phyloP scores from a whole-genome alignment of 306 rosid species.

The Canavalia ensiformis region DNA sequence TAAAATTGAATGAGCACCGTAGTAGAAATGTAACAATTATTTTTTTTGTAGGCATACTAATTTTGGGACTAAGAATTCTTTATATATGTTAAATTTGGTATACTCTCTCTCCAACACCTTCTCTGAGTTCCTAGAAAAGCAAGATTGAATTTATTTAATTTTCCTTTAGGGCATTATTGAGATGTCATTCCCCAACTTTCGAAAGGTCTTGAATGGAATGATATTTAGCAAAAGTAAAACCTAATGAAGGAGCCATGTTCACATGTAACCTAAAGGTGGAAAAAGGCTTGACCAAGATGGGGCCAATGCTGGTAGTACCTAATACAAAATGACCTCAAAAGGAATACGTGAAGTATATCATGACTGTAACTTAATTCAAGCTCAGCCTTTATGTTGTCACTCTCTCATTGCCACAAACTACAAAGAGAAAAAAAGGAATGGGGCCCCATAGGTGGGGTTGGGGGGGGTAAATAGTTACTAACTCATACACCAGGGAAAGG shows the following conservation, averaged over 20 bases:
- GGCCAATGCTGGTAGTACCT: slow-evolving; percentile 65
- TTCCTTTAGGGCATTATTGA: slow-evolving; percentile 59
- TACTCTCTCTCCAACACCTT: not conserved
- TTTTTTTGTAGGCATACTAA: not conserved
- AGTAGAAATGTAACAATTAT: not conserved
- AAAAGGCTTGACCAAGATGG: slow-evolving; percentile 63
- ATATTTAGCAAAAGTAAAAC: slow-evolving; percentile 54
- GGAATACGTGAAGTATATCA: slow-evolving; percentile 42
- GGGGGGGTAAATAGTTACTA: slow-evolving; percentile 43
- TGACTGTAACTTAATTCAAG: slow-evolving; percentile 44
- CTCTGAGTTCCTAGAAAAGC: not conserved
- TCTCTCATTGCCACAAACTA: slow-evolving; percentile 42
- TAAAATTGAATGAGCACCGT: not conserved
- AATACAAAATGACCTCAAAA: slow-evolving; percentile 47
- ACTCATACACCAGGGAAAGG: slow-evolving; percentile 58
- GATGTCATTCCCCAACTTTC: slow-evolving; percentile 56
- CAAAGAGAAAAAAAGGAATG: not conserved
- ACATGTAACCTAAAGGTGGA: slow-evolving; percentile 76
- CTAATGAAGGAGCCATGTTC: slow-evolving; percentile 70
- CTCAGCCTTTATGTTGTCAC: slow-evolving; percentile 47
- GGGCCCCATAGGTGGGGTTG: slow-evolving; percentile 25
- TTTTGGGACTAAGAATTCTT: not conserved
- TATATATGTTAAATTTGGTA: slow-evolving; percentile 5
- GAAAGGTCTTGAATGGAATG: slow-evolving; percentile 52
- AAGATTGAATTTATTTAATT: not conserved